phyloP scores from a whole-genome alignment of 306 rosid species.

The Ammopiptanthus mongolicus region DNA sequence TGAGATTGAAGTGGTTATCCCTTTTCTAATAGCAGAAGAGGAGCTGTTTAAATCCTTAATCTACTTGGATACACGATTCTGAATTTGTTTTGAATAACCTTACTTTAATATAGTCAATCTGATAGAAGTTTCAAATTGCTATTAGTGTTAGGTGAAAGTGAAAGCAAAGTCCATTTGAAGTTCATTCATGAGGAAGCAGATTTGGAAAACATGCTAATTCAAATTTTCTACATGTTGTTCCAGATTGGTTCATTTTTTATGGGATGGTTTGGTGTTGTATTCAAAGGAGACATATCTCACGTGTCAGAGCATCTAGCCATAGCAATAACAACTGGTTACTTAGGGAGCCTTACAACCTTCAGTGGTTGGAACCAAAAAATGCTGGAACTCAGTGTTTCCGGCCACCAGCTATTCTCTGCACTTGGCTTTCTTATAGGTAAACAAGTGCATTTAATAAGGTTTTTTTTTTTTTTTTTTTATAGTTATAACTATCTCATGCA shows the following conservation, averaged over 20 bases:
- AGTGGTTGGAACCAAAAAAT: slow-evolving; percentile 95
- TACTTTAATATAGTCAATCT: background rate
- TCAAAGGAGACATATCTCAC: slow-evolving; percentile 59
- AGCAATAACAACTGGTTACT: slow-evolving; percentile 75
- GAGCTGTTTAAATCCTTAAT: background rate
- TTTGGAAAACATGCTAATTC: background rate
- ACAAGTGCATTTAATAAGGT: background rate
- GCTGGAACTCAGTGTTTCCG: slow-evolving; percentile 67
- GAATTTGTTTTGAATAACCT: background rate
- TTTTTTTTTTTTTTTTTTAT: too few species aligned
- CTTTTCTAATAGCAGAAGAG: background rate
- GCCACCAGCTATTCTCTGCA: slow-evolving; percentile 57
- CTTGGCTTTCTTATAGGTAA: slow-evolving; percentile 78
- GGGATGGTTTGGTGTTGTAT: slow-evolving; percentile 95
- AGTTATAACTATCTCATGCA: background rate
- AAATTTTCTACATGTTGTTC: background rate
- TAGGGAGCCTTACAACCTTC: slow-evolving; percentile 94
- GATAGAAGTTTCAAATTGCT: background rate
- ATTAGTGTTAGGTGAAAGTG: background rate
- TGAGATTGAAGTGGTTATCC: background rate
- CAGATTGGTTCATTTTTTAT: slow-evolving; percentile 87
- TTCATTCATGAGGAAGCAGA: background rate
- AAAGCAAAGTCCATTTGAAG: background rate
- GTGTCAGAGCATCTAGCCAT: slow-evolving; percentile 71
- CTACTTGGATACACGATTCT: background rate